Base-by-base conservation (phyloP, 2,329 filamentous ascomycete species). In the Phoma sp. region DNA sequence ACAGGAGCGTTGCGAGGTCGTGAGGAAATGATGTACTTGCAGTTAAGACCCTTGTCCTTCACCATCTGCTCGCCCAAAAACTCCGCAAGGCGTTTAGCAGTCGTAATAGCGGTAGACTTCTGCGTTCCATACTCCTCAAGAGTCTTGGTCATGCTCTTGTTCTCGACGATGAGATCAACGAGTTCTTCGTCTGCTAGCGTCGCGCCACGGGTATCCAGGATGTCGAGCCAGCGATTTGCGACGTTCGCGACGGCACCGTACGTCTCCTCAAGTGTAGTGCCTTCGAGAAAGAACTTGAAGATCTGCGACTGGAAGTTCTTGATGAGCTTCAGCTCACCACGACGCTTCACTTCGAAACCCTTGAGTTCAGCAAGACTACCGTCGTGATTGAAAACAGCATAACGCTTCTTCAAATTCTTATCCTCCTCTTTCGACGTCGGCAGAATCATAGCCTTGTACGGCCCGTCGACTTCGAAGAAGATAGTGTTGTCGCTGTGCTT, bases 221-320 rank as follows among this genome's bases (percentile, higher is more conserved):
- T 95, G 74, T 99, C 96, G 4, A 99, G 81, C 95, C 95, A 99
- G 57, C 89, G 87, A 72, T 99, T 96, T 2, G 95, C 93, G 18
- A 99, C 92, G 70, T 92, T 96, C 47, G 96, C 93, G 2, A 99
- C 96, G 2, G 93, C 89, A 12, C 78, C 85, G 70, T 99, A 99
- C 15, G 92, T 97, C 72, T 98, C 93, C 2, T 87, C 81, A 38
- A 99, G 82, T 0, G 92, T 96, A 4, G 85, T 84, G 6, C 95
- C 95, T 69, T 99, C 93, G 5, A 99, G 80, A 78, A 99, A 99
- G 77, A 99, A 98, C 73, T 96, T 97, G 87, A 99, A 99, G 62
- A 99, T 96, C 70, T 99, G 95, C 56, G 95, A 92, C 75, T 99
- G 95, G 75, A 99, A 99, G 72, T 98, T 99, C 78, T 99, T 99